Evolutionary conservation across 306 rosid species (phyloP).

Genomic region (Lathyrus tuberosus): DNA sequence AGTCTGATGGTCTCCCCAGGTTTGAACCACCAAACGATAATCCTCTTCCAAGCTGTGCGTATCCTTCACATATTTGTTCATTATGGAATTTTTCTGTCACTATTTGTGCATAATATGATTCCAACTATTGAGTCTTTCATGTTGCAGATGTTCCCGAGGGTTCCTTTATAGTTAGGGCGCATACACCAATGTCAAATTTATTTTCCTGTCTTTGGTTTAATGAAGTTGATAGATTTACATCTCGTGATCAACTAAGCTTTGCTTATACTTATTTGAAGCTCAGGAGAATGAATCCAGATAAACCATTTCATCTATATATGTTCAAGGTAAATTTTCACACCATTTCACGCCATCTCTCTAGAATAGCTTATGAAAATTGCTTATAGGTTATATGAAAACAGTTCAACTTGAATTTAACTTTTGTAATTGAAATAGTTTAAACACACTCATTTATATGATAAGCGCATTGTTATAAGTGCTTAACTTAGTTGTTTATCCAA

Average conservation of each 20-base stretch:
- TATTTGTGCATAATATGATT: constrained; percentile 28
- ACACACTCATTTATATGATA: no score
- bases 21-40: constrained; percentile 65
- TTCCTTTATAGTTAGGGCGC: constrained; percentile 91
- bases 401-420: no score
- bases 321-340: constrained; percentile 63
- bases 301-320: constrained; percentile 68
- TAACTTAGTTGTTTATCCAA: no score
- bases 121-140: constrained; percentile 32
- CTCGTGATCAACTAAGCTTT: constrained; percentile 97
- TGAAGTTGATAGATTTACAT: constrained; percentile 92
- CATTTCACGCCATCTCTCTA: neutral
- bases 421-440: no score
- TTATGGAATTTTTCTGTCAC: constrained; percentile 32
- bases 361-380: no score
- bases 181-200: constrained; percentile 88
- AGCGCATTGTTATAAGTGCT: no score
- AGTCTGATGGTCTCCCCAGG: constrained; percentile 80
- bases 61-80: constrained; percentile 42
- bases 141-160: constrained; percentile 94
- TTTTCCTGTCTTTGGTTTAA: constrained; percentile 98
- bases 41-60: constrained; percentile 87
- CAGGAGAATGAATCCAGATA: constrained; percentile 76
- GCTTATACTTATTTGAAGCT: constrained; percentile 85
- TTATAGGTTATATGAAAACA: no score